Base-by-base conservation (phyloP, 441 rosid species). In the Gossypium gossypioides region DNA sequence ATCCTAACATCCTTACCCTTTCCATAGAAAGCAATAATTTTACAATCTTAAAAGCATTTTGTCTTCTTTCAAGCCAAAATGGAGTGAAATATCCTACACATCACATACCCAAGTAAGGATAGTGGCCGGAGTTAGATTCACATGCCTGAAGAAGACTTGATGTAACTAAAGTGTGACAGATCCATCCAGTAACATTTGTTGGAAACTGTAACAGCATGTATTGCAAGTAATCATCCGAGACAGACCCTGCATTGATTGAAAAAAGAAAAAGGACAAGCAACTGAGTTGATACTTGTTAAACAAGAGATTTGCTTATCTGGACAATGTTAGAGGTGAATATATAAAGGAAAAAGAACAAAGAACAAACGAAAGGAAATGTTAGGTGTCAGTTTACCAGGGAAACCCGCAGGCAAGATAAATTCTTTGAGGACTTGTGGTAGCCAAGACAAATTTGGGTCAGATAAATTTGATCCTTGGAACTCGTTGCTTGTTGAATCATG, bases 141-240 rank as follows among this genome's bases (percentile, higher is more conserved):
- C 96, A 72, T 90, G 91, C 98, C 97, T 94, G 89, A 75, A 94
- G 87, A 77, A 94, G 99, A 83, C 93, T 92, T 68, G 99, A 92
- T 1, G 97, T 94, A 80, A 92, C 99, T 78, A 92, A 80, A 6
- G 94, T 82, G 56, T 92, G 88, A 79, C 97, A 94, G 63, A 92
- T 85, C 99, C 99, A 94, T n/a, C 81, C 99, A 72, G 97, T 92
- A 77, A 94, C 78, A 79, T 94, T 92, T 5, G 99, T 94, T 27
- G 97, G 99, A 83, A 92, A 90, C 79, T 94, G 97, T 74, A 88
- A 77, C 56, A 94, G 68, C 99, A 94, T 88, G 84, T 94, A 92
- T 52, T 86, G 88, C 84, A 94, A 82, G 83, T 94, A 94, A 80
- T 94, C 97, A 79, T 89, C 97, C 6, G 99, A 88, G 76, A 94